These are phyloP conservation scores for Skeletonema menzelii DNA, from an alignment of 108 stramenopile genomes.

Conservation along the genomic window DNA sequence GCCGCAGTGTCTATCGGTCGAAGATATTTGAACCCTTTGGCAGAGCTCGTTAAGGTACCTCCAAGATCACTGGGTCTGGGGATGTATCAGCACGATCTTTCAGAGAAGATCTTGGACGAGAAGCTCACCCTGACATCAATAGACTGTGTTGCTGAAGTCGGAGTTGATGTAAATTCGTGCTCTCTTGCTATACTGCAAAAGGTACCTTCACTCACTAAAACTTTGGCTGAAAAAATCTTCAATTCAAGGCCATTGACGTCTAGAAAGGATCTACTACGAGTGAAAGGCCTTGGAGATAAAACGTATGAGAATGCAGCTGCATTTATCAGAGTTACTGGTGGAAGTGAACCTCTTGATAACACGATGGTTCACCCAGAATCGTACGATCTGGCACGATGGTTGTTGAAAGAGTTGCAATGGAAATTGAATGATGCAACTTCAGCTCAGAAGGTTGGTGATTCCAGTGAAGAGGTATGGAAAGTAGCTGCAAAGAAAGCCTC, in stretches of 20 bases:
- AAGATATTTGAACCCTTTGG: slow-evolving; percentile 61
- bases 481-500: slow-evolving; percentile 40
- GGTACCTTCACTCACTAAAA: slow-evolving; percentile 55
- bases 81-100: slow-evolving; percentile 79
- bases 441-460: neutral
- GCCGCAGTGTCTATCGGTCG: slow-evolving; percentile 67
- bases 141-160: slow-evolving; percentile 63
- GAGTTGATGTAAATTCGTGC: slow-evolving; percentile 59
- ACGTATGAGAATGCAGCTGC: slow-evolving; percentile 68
- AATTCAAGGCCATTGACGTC: slow-evolving; percentile 48
- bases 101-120: slow-evolving; percentile 55
- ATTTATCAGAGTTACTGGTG: slow-evolving; percentile 50
- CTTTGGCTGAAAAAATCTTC: slow-evolving; percentile 41
- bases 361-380: slow-evolving; percentile 72
- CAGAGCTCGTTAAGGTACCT: slow-evolving; percentile 69
- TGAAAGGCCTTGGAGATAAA: slow-evolving; percentile 63
- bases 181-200: slow-evolving; percentile 53
- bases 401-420: slow-evolving; percentile 50
- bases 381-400: slow-evolving; percentile 57
- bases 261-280: slow-evolving; percentile 52
- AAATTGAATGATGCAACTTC: slow-evolving; percentile 26
- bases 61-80: slow-evolving; percentile 64
- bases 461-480: slow-evolving; percentile 21
- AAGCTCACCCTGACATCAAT: slow-evolving; percentile 48
- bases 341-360: slow-evolving; percentile 53